Evolutionary conservation across 148 eudicot genomes (phyloP).

Genomic region (Vaccinium myrtillus): DNA sequence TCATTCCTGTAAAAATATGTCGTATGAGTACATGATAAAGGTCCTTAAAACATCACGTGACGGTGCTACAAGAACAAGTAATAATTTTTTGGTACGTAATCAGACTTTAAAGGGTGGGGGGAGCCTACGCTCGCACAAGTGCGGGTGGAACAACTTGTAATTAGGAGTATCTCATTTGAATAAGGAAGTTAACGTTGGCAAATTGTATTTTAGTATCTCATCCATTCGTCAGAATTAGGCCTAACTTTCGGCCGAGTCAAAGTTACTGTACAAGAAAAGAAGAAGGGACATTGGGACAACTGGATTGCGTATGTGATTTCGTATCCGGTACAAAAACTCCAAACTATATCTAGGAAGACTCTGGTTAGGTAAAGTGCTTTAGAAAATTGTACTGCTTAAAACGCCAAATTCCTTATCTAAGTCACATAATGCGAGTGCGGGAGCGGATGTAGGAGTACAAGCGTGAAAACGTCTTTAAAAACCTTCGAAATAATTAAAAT

Average conservation of each 20-base stretch:
- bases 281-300: background rate
- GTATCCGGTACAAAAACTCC: background rate
- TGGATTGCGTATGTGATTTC: background rate
- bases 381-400: background rate
- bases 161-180: background rate
- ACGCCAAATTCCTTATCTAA: background rate
- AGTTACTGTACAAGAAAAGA: background rate
- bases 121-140: background rate
- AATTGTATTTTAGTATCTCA: background rate
- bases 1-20: too few relatives aligned
- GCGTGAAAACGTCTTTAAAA: background rate
- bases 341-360: background rate
- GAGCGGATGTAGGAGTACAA: background rate
- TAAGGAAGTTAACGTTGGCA: background rate
- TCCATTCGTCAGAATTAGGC: background rate
- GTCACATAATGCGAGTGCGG: background rate
- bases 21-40: too few relatives aligned
- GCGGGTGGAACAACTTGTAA: background rate
- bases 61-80: too few relatives aligned
- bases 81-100: too few relatives aligned
- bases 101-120: background rate
- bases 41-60: too few relatives aligned
- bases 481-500: too few relatives aligned
- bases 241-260: background rate
- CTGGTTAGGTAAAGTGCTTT: background rate